Evolutionary conservation across 2,329 filamentous ascomycete genomes (phyloP), one percentile per base, ranked within the genome.

Genomic region (Claviceps sp.): DNA sequence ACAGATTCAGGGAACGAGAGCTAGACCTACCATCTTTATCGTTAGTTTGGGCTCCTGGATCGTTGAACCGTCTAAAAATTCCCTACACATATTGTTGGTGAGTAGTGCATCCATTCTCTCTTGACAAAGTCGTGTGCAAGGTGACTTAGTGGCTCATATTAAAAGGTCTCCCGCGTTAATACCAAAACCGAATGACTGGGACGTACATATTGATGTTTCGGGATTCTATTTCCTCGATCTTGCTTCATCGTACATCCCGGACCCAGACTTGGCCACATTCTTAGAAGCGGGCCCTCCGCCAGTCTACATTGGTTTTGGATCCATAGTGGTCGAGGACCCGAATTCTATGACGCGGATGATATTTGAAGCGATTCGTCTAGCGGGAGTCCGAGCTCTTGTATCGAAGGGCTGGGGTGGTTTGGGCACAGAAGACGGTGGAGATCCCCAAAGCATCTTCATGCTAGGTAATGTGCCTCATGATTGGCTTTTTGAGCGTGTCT

Each of bases 81-180:
- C 89, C 90, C 0, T 88, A 87, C 59, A 95, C 90, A 0, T 97
- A 96, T 63, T 93, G 89, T 67, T 96, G 90, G 89, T 69, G 51
- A 55, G 65, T 55, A 13, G 30, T 17, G 24, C 11, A 8, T 8
- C 14, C 40, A 16, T 10, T 10, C 34, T 10, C 24, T 30, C 11
- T 40, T 17, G 45, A 40, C 11, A n/a, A 14, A 30, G 19, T 17
- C 11, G 39, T 13, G 8, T 45, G n/a, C 10, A 50, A 58, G 39
- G 60, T 42, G 5, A n/a, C 30, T 16, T 24, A 30, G 19, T 46
- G 37, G 19, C 43, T 50, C 5, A n/a, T 40, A 14, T 38, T 10
- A 16, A 17, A 30, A 69, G 66, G 67, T 90, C 87, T 0, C 85
- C 87, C 0, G 78, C 85, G 1, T 69, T 93, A 47, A 86, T 89